These are phyloP conservation scores for Ampelomyces quisqualis DNA, from an alignment of 2,329 filamentous ascomycete genomes.

Conservation along the genomic window DNA sequence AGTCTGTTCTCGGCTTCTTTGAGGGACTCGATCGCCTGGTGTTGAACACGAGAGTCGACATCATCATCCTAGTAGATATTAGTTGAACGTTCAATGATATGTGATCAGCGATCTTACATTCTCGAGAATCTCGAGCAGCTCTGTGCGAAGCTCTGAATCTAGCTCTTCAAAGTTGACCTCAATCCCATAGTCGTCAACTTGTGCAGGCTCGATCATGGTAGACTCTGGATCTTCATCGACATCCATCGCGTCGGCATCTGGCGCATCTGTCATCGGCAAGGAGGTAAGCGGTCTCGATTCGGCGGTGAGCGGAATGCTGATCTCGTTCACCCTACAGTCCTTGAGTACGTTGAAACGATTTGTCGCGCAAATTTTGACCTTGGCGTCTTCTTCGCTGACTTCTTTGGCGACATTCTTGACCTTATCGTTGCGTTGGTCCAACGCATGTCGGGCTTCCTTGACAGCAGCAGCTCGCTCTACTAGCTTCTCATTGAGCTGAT, in stretches of 20 bases:
- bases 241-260: constrained; percentile 88
- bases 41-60: constrained; percentile 49
- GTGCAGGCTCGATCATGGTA: constrained; percentile 54
- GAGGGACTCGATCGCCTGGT: constrained; percentile 20
- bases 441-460: constrained; percentile 72
- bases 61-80: constrained; percentile 60
- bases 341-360: constrained; percentile 81
- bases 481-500: constrained; percentile 67
- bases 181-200: constrained; percentile 87
- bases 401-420: constrained; percentile 75
- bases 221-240: constrained; percentile 67
- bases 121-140: constrained; percentile 47
- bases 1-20: constrained; percentile 67
- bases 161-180: constrained; percentile 81
- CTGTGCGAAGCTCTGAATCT: constrained; percentile 69
- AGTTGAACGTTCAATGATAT: constrained; percentile 4
- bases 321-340: constrained; percentile 90
- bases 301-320: constrained; percentile 74
- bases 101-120: constrained; percentile 39
- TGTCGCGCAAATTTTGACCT: constrained; percentile 81
- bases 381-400: constrained; percentile 76
- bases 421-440: constrained; percentile 80
- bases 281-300: constrained; percentile 73
- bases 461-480: constrained; percentile 72
- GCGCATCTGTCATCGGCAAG: constrained; percentile 80